phyloP scores from a whole-genome alignment of 495 filamentous ascomycete species.

The Talaromyces stipitatus region DNA sequence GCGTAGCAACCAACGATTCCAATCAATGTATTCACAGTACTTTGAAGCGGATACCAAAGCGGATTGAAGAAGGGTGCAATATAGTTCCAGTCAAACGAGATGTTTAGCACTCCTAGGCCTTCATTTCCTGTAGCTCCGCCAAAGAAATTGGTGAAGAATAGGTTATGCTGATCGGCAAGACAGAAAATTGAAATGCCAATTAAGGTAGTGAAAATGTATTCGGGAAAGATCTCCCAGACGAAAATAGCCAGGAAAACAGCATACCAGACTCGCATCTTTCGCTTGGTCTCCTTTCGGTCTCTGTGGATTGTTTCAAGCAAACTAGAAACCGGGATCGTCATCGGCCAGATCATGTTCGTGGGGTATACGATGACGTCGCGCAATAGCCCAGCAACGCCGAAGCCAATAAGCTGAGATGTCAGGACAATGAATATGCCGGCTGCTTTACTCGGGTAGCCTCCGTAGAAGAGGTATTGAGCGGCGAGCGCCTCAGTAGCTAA shows the following conservation, averaged over 20 bases:
- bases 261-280: slow-evolving; percentile 12
- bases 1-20: slow-evolving; percentile 33
- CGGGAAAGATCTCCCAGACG: slow-evolving; percentile 42
- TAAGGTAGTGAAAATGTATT: slow-evolving; percentile 41
- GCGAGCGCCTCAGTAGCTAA: slow-evolving; percentile 28
- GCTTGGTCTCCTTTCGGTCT: slow-evolving; percentile 8
- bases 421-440: slow-evolving; percentile 34
- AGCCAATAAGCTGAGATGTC: slow-evolving; percentile 40
- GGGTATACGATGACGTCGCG: slow-evolving; percentile 11
- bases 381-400: slow-evolving; percentile 16
- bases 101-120: slow-evolving; percentile 29
- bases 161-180: slow-evolving; percentile 25
- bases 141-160: slow-evolving; percentile 43
- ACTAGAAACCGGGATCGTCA: slow-evolving; percentile 11
- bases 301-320: slow-evolving; percentile 13
- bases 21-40: slow-evolving; percentile 30
- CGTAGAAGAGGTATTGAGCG: slow-evolving; percentile 38
- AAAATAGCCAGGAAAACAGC: slow-evolving; percentile 17
- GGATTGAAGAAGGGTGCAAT: slow-evolving; percentile 19
- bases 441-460: slow-evolving; percentile 21
- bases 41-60: slow-evolving; percentile 24
- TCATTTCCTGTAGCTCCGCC: slow-evolving; percentile 44
- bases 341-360: slow-evolving; percentile 14
- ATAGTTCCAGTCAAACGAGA: slow-evolving; percentile 46
- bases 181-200: slow-evolving; percentile 44